phyloP scores from a whole-genome alignment of 306 rosid genomes.

The Trichosanthes truncata region DNA sequence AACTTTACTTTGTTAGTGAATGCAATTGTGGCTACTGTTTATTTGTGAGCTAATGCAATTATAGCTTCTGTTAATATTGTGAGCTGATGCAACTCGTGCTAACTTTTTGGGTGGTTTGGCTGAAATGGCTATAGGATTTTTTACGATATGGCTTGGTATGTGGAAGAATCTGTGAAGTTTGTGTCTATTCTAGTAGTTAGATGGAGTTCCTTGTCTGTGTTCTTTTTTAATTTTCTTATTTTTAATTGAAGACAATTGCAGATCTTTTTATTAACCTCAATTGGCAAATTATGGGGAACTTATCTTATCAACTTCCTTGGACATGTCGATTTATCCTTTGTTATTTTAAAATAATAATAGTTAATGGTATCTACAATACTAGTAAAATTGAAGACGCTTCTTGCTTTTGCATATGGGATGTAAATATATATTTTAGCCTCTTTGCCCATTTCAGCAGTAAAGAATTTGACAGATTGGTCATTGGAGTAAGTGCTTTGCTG shows the following conservation, averaged over 20 bases:
- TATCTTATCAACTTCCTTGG: neutral
- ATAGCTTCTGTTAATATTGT: neutral
- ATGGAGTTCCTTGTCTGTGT: neutral
- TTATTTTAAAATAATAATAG: neutral
- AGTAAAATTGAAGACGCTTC: neutral
- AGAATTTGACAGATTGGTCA: neutral
- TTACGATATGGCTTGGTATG: neutral
- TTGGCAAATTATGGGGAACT: neutral
- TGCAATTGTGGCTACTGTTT: neutral
- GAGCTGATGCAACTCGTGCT: too few relatives aligned
- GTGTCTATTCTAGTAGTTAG: neutral
- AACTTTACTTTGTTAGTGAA: neutral
- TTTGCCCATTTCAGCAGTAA: neutral
- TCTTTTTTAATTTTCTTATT: neutral
- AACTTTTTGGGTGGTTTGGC: neutral
- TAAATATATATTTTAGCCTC: neutral
- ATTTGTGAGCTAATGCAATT: neutral
- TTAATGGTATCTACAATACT: neutral
- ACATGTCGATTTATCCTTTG: neutral
- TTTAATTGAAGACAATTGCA: neutral
- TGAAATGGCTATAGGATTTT: neutral
- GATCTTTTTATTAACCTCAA: neutral
- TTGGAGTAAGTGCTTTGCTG: neutral
- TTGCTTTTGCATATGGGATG: neutral
- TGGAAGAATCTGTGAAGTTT: conserved; percentile 3